Conservation (phyloP, 2,329 filamentous ascomycete genomes). For the Cadophora gregata region DNA sequence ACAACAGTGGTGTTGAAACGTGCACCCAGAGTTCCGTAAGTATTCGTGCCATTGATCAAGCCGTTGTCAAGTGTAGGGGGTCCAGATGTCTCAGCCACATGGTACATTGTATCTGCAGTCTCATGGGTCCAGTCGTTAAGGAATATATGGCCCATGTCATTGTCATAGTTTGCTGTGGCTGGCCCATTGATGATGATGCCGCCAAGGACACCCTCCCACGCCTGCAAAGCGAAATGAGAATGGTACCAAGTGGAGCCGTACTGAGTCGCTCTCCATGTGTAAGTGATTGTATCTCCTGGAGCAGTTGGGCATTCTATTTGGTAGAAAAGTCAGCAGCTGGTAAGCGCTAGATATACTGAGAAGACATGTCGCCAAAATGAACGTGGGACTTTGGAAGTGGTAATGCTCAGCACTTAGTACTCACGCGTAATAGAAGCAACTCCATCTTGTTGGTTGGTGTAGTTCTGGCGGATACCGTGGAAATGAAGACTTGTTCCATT, state of each 20-base stretch:
- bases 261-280: slow-evolving; percentile 28
- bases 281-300: slow-evolving; percentile 27
- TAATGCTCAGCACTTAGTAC: background rate
- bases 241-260: slow-evolving; percentile 63
- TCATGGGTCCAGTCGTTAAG: slow-evolving; percentile 43
- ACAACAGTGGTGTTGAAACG: slow-evolving; percentile 44
- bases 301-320: slow-evolving; percentile 64
- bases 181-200: slow-evolving; percentile 66
- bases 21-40: slow-evolving; percentile 34
- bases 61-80: slow-evolving; percentile 43
- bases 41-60: slow-evolving; percentile 41
- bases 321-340: background rate
- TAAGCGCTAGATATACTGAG: background rate
- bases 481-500: slow-evolving; percentile 51
- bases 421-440: slow-evolving; percentile 52
- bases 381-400: background rate
- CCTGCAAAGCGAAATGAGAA: slow-evolving; percentile 58
- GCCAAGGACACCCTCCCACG: slow-evolving; percentile 62
- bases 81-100: slow-evolving; percentile 28
- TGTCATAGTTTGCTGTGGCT: slow-evolving; percentile 62
- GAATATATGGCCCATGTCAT: slow-evolving; percentile 61
- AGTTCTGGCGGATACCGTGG: slow-evolving; percentile 54
- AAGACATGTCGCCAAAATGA: background rate
- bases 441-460: slow-evolving; percentile 50
- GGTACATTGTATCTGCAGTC: slow-evolving; percentile 34